These are phyloP conservation scores for Periconia sp. DNA, from an alignment of 2,329 filamentous ascomycete species.

Conservation along the genomic window DNA sequence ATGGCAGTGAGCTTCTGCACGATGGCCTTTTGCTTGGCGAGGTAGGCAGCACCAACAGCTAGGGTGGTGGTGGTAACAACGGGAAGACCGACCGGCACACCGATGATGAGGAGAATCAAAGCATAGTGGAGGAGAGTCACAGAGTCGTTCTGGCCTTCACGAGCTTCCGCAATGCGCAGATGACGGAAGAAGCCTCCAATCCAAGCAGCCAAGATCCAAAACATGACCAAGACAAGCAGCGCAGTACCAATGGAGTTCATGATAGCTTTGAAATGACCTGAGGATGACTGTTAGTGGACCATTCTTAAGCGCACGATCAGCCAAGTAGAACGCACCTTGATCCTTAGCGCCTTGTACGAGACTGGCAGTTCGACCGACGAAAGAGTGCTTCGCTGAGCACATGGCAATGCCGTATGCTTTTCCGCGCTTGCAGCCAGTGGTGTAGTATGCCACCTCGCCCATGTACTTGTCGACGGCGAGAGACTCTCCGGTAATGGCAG, in stretches of 20 bases:
- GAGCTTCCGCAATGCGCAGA: constrained; percentile 65
- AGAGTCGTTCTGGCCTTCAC: constrained; percentile 57
- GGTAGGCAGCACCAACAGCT: constrained; percentile 77
- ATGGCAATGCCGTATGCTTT: constrained; percentile 74
- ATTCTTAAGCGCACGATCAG: not conserved
- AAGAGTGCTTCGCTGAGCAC: constrained; percentile 72
- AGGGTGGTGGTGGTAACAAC: constrained; percentile 80
- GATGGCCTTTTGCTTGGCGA: constrained; percentile 78
- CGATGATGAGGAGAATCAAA: constrained; percentile 69
- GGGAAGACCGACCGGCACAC: constrained; percentile 78
- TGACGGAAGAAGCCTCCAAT: constrained; percentile 80
- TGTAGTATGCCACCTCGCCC: constrained; percentile 78
- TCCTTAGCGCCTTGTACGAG: constrained; percentile 78
- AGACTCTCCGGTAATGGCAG: constrained; percentile 81
- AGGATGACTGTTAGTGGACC: not conserved
- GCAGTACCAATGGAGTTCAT: constrained; percentile 82
- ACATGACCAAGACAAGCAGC: constrained; percentile 76
- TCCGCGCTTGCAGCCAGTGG: constrained; percentile 80
- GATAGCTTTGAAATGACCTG: constrained; percentile 75
- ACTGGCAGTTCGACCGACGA: constrained; percentile 77
- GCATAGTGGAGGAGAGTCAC: constrained; percentile 63
- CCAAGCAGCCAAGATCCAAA: constrained; percentile 77
- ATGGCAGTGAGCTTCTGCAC: constrained; percentile 82
- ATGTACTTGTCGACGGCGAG: constrained; percentile 81
- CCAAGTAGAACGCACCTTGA: constrained; percentile 56